phyloP scores from a whole-genome alignment of 2,329 filamentous ascomycete species.

The Colletotrichum incanum region DNA sequence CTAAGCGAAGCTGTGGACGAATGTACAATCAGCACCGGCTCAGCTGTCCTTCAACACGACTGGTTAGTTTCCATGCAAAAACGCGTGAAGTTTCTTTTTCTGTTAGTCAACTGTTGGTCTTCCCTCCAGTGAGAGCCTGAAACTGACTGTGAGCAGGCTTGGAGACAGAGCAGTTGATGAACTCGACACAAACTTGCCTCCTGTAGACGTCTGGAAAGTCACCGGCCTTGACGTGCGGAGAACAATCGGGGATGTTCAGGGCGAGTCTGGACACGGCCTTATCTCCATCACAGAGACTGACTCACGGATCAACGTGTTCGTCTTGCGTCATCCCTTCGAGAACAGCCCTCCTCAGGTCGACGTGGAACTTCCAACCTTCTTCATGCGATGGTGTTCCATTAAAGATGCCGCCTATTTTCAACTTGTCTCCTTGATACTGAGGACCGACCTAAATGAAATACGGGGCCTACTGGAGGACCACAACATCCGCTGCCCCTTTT shows the following conservation, averaged over 20 bases:
- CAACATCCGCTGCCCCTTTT: neutral
- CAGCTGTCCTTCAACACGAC: too few species aligned
- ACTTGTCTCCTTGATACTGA: neutral
- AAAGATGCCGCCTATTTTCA: neutral
- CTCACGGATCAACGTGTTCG: too few species aligned
- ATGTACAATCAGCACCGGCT: neutral
- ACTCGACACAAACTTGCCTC: too few species aligned
- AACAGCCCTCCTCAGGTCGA: neutral
- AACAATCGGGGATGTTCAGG: neutral
- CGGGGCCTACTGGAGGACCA: neutral
- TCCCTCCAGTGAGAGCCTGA: too few species aligned
- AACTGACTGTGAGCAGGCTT: too few species aligned
- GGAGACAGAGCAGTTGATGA: too few species aligned
- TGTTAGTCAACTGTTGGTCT: too few species aligned
- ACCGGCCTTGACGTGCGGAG: neutral
- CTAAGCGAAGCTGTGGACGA: neutral
- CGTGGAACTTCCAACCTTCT: neutral
- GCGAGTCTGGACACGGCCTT: neutral
- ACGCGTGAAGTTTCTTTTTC: neutral
- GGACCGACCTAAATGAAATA: neutral
- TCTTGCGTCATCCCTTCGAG: neutral
- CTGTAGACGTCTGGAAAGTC: too few species aligned
- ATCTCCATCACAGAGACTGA: neutral
- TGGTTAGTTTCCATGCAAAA: neutral
- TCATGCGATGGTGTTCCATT: neutral